Percentiles rank a stretch among this genome's conserved stretches.
Evolutionary conservation across 805 yeast species (phyloP).

Genomic region (Millerago galiae): DNA sequence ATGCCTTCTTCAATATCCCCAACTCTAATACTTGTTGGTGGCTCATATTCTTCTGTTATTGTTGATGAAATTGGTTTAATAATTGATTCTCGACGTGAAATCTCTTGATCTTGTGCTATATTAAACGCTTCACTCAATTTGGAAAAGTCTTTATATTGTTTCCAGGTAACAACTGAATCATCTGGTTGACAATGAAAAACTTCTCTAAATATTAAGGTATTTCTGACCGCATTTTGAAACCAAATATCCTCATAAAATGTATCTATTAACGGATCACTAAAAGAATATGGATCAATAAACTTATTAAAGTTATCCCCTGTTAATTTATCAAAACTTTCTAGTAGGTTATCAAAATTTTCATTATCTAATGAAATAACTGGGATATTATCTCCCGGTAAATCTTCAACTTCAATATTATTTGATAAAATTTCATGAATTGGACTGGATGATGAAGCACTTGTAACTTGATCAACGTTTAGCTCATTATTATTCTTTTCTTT

Average conservation of each 20-base stretch:
- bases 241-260: slow-evolving; percentile 81
- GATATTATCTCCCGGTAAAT: slow-evolving; percentile 23
- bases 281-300: slow-evolving; percentile 80
- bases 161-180: slow-evolving; percentile 84
- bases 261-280: slow-evolving; percentile 81
- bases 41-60: neutral
- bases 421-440: neutral
- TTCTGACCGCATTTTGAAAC: slow-evolving; percentile 76
- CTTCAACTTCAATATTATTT: slow-evolving; percentile 13
- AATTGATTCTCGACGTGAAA: slow-evolving; percentile 9
- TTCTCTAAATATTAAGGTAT: slow-evolving; percentile 73
- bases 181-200: slow-evolving; percentile 96
- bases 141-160: slow-evolving; percentile 70
- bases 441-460: neutral
- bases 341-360: slow-evolving; percentile 33
- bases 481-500: slow-evolving; percentile 3
- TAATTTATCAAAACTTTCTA: slow-evolving; percentile 34
- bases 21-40: neutral
- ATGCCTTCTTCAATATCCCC: slow-evolving; percentile 3
- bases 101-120: slow-evolving; percentile 26
- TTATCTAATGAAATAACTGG: slow-evolving; percentile 40
- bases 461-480: neutral
- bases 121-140: slow-evolving; percentile 54
- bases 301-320: slow-evolving; percentile 25
- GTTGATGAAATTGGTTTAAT: slow-evolving; percentile 3